These are phyloP conservation scores for Candida argentea DNA, from an alignment of 805 yeast species.

Conservation along the genomic window DNA sequence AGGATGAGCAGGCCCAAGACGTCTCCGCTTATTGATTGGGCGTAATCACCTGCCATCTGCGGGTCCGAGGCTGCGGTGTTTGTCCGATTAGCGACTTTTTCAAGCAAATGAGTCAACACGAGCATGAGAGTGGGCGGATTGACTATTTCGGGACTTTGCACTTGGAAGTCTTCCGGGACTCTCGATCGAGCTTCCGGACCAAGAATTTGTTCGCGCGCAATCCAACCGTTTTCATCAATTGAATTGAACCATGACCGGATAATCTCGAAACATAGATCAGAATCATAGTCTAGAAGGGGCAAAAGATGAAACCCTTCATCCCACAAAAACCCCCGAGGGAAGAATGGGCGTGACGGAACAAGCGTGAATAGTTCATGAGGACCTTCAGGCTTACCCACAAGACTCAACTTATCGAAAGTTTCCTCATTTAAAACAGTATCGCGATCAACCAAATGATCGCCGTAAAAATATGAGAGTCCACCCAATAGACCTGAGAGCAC, in stretches of 20 bases:
- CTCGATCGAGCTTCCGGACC: conserved; percentile 85
- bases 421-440: conserved; percentile 59
- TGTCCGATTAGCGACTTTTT: conserved; percentile 22
- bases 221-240: conserved; percentile 91
- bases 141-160: conserved; percentile 82
- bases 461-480: conserved; percentile 82
- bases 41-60: conserved; percentile 9
- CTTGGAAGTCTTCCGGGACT: conserved; percentile 76
- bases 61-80: conserved; percentile 4
- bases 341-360: conserved; percentile 88
- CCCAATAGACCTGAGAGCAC: conserved; percentile 77
- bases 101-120: conserved; percentile 49
- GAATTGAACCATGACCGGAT: conserved; percentile 78
- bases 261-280: conserved; percentile 71
- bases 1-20: conserved; percentile 44
- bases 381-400: conserved; percentile 57
- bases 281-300: conserved; percentile 73
- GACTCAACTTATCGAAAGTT: conserved; percentile 44
- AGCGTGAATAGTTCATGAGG: conserved; percentile 70
- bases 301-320: conserved; percentile 94
- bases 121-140: conserved; percentile 93
- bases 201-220: conserved; percentile 88
- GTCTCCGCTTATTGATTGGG: conserved; percentile 5
- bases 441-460: conserved; percentile 75
- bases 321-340: conserved; percentile 97